Conservation (phyloP, 257 asterid genomes). For the Linderniella brevidens region DNA sequence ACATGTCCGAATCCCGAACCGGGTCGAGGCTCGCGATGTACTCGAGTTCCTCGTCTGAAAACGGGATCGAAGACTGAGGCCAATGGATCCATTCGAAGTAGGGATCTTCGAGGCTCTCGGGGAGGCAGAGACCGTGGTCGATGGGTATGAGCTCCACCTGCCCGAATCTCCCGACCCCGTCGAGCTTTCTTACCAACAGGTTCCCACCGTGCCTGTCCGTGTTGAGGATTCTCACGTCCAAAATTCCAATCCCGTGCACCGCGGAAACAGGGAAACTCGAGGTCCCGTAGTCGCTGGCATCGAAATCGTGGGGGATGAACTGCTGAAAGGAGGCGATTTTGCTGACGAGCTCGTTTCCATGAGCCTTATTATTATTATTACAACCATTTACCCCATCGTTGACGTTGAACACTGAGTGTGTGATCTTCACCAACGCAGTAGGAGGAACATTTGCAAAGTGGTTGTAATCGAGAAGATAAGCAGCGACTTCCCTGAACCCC, state of each 20-base stretch:
- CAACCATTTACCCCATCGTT: constrained; percentile 60
- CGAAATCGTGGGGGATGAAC: constrained; percentile 76
- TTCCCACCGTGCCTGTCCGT: constrained; percentile 94
- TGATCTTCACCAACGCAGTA: constrained; percentile 81
- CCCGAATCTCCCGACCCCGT: constrained; percentile 61
- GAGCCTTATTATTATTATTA: constrained; percentile 39
- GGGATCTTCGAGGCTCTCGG: constrained; percentile 83
- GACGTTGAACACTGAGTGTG: constrained; percentile 79
- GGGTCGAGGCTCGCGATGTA: constrained; percentile 63
- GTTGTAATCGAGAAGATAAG: constrained; percentile 79
- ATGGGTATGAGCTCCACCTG: constrained; percentile 80
- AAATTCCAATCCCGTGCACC: constrained; percentile 87
- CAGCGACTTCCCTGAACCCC: constrained; percentile 94
- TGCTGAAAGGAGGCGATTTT: constrained; percentile 91
- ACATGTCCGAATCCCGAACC: constrained; percentile 51
- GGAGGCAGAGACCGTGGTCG: constrained; percentile 93
- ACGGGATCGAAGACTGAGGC: constrained; percentile 97
- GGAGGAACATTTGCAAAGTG: constrained; percentile 91
- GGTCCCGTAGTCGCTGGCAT: constrained; percentile 94
- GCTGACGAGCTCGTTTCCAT: constrained; percentile 48
- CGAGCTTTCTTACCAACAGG: constrained; percentile 81
- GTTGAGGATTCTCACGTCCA: constrained; percentile 88
- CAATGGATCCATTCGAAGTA: constrained; percentile 97
- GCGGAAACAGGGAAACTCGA: constrained; percentile 87
- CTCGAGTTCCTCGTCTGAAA: constrained; percentile 84